Conservation (phyloP, 306 rosid species). For the Astragalus glycyphyllos region DNA sequence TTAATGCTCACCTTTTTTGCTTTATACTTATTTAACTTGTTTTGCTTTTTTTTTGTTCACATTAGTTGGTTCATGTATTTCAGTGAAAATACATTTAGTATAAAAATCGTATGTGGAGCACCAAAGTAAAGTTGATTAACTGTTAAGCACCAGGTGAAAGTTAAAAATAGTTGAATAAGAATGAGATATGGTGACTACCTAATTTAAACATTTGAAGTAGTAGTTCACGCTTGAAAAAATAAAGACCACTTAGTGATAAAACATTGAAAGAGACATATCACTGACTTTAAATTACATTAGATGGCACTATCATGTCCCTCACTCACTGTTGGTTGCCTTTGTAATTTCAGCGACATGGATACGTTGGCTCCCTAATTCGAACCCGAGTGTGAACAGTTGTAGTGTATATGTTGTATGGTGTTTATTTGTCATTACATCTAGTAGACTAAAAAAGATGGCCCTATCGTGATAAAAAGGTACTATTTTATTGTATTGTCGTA, state of each 20-base stretch:
- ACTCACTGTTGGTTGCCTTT: too few species aligned
- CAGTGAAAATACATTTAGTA: conserved; percentile 34
- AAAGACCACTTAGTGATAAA: not conserved
- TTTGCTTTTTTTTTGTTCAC: conserved; percentile 45
- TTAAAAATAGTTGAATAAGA: not conserved
- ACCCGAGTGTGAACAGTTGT: too few species aligned
- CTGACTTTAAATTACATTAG: too few species aligned
- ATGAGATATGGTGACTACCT: not conserved
- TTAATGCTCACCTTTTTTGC: conserved; percentile 28
- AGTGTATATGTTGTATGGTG: too few species aligned
- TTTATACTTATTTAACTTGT: not conserved
- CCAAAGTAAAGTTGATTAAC: conserved; percentile 31
- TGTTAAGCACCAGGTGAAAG: conserved; percentile 8
- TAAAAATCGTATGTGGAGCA: conserved; percentile 2
- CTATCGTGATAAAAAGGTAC: too few species aligned
- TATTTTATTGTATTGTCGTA: too few species aligned
- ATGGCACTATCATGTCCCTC: too few species aligned
- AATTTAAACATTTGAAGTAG: not conserved
- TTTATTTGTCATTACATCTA: too few species aligned
- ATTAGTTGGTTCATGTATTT: conserved; percentile 40
- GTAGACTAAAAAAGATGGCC: too few species aligned
- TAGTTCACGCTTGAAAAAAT: not conserved
- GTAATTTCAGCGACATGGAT: too few species aligned
- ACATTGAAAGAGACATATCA: not conserved
- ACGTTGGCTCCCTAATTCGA: too few species aligned